Conservation (phyloP, 495 filamentous ascomycete genomes). For the Cudoniella acicularis region DNA sequence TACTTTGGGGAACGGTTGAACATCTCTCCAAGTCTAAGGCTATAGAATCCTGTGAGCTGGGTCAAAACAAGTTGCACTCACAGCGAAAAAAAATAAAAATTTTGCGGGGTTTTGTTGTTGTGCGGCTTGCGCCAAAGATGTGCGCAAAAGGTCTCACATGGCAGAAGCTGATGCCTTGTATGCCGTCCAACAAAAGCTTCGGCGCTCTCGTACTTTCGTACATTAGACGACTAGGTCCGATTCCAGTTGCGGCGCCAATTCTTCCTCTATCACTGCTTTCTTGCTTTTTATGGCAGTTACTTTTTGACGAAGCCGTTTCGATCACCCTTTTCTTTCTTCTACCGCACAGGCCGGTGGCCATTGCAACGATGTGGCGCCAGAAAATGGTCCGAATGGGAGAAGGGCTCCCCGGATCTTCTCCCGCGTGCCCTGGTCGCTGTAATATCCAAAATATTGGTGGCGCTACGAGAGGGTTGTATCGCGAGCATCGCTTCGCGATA, state of each 20-base stretch:
- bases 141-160: too few relatives aligned
- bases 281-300: not conserved
- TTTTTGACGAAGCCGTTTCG: not conserved
- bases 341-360: slow-evolving; percentile 14
- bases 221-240: not conserved
- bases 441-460: slow-evolving; percentile 23
- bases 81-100: too few relatives aligned
- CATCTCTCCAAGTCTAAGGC: too few relatives aligned
- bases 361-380: slow-evolving; percentile 16
- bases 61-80: too few relatives aligned
- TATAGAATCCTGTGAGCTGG: too few relatives aligned
- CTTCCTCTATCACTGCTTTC: not conserved
- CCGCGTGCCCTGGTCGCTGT: slow-evolving; percentile 17
- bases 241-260: not conserved
- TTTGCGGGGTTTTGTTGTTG: too few relatives aligned
- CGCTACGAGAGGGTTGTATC: slow-evolving; percentile 10
- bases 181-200: too few relatives aligned
- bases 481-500: not conserved
- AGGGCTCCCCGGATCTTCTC: not conserved
- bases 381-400: slow-evolving; percentile 16
- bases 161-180: too few relatives aligned
- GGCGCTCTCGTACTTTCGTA: not conserved
- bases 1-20: too few relatives aligned
- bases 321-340: not conserved
- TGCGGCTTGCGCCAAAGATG: too few relatives aligned